Conservation (phyloP, 2,329 filamentous ascomycete genomes). For the Ophiostoma ulmi region DNA sequence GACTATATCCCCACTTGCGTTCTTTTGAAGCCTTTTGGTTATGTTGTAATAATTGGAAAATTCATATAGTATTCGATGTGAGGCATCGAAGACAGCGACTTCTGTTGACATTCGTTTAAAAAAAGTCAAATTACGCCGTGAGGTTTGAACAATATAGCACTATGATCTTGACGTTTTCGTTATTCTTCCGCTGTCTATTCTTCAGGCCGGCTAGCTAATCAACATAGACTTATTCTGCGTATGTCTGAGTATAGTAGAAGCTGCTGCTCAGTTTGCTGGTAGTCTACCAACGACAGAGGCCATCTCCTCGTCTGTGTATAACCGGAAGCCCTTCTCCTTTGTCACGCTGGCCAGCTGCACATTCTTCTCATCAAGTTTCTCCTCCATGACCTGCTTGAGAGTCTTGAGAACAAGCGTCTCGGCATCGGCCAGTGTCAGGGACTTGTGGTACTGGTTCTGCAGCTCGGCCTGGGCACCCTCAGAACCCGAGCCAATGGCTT, state of each 20-base stretch:
- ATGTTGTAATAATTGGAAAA: neutral
- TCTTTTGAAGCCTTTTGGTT: neutral
- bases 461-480: slow-evolving; percentile 97
- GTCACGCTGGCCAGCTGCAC: slow-evolving; percentile 97
- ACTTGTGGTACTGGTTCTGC: slow-evolving; percentile 99
- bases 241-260: neutral
- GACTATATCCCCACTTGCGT: neutral
- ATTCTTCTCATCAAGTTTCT: slow-evolving; percentile 98
- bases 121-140: neutral
- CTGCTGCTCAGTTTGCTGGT: slow-evolving; percentile 51
- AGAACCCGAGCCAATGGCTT: slow-evolving; percentile 94
- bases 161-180: neutral
- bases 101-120: neutral
- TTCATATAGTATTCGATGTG: neutral
- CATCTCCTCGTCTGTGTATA: slow-evolving; percentile 99
- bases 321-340: slow-evolving; percentile 95
- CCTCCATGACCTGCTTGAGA: slow-evolving; percentile 99
- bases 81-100: neutral
- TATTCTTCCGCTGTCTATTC: neutral
- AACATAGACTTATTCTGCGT: neutral
- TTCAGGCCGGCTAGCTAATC: neutral
- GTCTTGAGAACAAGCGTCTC: slow-evolving; percentile 96
- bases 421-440: slow-evolving; percentile 83
- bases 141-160: neutral
- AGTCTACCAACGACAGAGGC: slow-evolving; percentile 81